Evolutionary conservation across 495 filamentous ascomycete genomes (phyloP).

Genomic region (Pseudomonodictys pantanalensis): DNA sequence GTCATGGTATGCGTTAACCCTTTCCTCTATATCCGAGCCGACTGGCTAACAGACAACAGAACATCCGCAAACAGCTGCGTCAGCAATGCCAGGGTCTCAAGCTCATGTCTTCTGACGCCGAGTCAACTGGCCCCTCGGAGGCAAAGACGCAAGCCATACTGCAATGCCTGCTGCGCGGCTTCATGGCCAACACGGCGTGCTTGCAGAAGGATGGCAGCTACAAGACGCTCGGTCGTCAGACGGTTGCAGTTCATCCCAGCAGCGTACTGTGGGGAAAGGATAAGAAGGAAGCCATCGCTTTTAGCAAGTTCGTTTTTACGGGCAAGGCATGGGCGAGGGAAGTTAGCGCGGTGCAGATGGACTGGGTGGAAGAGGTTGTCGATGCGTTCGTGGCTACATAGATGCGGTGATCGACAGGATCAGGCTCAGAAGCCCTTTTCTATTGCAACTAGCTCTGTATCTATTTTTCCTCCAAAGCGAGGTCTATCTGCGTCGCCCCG

Average conservation of each 20-base stretch:
- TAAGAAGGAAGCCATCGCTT: conserved; percentile 93
- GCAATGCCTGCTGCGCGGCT: conserved; percentile 78
- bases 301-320: conserved; percentile 93
- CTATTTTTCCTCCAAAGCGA: background rate
- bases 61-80: conserved; percentile 85
- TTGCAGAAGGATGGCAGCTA: conserved; percentile 83
- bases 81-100: conserved; percentile 55
- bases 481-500: background rate
- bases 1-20: conserved; percentile 58
- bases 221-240: conserved; percentile 79
- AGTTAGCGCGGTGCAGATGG: conserved; percentile 80
- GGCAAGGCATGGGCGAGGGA: conserved; percentile 85
- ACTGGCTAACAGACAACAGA: conserved; percentile 41
- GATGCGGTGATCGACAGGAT: too few relatives aligned
- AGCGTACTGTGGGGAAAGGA: conserved; percentile 82
- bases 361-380: conserved; percentile 76
- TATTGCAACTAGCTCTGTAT: too few relatives aligned
- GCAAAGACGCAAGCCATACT: conserved; percentile 56
- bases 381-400: conserved; percentile 21
- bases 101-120: conserved; percentile 39
- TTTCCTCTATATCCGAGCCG: conserved; percentile 5
- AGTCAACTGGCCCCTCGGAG: conserved; percentile 19
- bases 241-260: conserved; percentile 83
- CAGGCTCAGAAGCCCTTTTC: too few relatives aligned
- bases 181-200: conserved; percentile 76